Evolutionary conservation across 768 basidiomycete species (phyloP).

Genomic region (Trametes sanguinea): DNA sequence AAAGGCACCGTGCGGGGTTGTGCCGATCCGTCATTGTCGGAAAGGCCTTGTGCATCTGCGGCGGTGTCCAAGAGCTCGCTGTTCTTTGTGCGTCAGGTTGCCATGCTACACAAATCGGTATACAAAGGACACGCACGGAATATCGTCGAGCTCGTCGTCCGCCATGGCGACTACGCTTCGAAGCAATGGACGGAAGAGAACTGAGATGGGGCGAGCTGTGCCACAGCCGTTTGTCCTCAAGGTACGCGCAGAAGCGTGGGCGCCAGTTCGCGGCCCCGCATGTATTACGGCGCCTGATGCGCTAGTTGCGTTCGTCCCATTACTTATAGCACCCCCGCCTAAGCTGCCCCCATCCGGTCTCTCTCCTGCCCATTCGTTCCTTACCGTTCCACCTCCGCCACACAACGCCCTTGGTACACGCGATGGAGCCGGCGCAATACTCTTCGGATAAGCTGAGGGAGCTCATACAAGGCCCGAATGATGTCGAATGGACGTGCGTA

Average conservation of each 20-base stretch:
- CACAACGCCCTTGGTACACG: neutral
- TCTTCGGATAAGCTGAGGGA: slow-evolving; percentile 47
- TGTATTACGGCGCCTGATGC: neutral
- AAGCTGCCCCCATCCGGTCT: slow-evolving; percentile 1
- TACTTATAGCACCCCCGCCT: neutral
- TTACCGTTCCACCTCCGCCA: neutral
- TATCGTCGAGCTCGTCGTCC: slow-evolving; percentile 54
- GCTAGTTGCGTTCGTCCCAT: slow-evolving; percentile 6
- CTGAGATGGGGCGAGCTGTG: neutral
- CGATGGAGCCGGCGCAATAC: slow-evolving; percentile 4
- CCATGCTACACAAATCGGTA: neutral
- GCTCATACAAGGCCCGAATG: slow-evolving; percentile 76
- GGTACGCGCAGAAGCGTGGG: neutral
- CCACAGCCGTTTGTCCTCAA: neutral
- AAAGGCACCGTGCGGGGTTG: slow-evolving; percentile 62
- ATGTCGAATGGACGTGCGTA: slow-evolving; percentile 81
- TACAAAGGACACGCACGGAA: slow-evolving; percentile 47
- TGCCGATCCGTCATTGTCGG: neutral
- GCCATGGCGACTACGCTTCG: slow-evolving; percentile 32
- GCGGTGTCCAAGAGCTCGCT: slow-evolving; percentile 22
- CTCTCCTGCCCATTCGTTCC: neutral
- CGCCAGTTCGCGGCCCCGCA: neutral
- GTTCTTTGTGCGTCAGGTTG: neutral
- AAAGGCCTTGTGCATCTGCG: slow-evolving; percentile 9
- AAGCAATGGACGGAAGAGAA: neutral